Conservation (phyloP, 176 grass and related monocot genomes). For the Dendrocalamus sinicus region DNA sequence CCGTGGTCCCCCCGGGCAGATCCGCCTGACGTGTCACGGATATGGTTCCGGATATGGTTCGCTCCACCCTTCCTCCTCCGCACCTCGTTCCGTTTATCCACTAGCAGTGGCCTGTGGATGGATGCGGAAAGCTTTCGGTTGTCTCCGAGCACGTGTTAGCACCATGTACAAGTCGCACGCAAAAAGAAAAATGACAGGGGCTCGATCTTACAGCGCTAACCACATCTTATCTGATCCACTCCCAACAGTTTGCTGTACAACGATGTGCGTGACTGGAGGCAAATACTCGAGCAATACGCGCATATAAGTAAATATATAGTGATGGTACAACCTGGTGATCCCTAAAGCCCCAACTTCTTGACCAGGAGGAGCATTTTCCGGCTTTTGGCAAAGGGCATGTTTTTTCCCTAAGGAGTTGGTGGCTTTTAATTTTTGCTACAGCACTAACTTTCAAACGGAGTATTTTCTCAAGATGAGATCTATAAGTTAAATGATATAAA, state of each 20-base stretch:
- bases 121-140: background rate
- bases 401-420: too few relatives aligned
- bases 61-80: background rate
- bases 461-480: too few relatives aligned
- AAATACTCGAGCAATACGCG: background rate
- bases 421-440: too few relatives aligned
- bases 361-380: background rate
- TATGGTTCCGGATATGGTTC: slow-evolving; percentile 27
- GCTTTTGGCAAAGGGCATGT: background rate
- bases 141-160: slow-evolving; percentile 17
- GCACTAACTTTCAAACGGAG: too few relatives aligned
- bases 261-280: background rate
- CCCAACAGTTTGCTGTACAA: background rate
- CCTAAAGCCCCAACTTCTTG: background rate
- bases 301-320: background rate
- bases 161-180: background rate
- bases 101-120: background rate
- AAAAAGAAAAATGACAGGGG: background rate
- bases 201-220: background rate
- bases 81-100: background rate
- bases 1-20: background rate
- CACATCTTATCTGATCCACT: background rate
- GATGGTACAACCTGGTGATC: background rate
- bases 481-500: too few relatives aligned
- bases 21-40: slow-evolving; percentile 36